Base-by-base conservation (phyloP, 2,329 filamentous ascomycete genomes). In the Nothopassalora personata region DNA sequence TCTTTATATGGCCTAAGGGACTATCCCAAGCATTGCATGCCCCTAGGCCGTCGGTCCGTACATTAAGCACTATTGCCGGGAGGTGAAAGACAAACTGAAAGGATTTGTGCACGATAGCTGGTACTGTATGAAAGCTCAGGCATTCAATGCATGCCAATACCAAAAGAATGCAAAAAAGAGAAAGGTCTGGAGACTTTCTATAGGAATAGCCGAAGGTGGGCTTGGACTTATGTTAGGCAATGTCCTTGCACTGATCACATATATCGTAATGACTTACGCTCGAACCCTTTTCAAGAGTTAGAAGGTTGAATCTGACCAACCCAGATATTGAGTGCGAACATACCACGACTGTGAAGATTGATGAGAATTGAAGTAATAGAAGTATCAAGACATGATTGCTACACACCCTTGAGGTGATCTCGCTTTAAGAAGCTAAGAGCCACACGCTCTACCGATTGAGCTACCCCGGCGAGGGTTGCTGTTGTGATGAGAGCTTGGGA, bases 381-480 rank as follows among this genome's bases (percentile, higher is more conserved):
- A 36, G 34, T 13, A 3, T 23, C 1, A 36, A 36, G 10, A 36
- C 15, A 13, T 36, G 34, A 36, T 36, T 36, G 34, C 34, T 36
- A 36, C 34, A 36, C 39, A 18, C 13, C 39, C 39, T 43, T 43
- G 39, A 43, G 39, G 39, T 43, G 13, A n/a, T 43, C 39, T 43
- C 39, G 39, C 39, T 43, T 43, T 1, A 18, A 18, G 15, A 43
- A 43, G 39, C 39, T 79, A 79, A 78, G 76, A 79, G 77, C 76
- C 77, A 77, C 77, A 79, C 77, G 77, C 77, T 78, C 77, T 79
- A 75, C 76, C 77, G 75, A 79, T 79, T 79, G 77, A 79, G 77
- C 76, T 79, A 78, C 74, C 75, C 76, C 72, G 72, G 76, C 76
- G 19, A 49, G 46, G 46, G 46, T 28, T n/a, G 28, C 28, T 49